Conservation (phyloP, 2,329 filamentous ascomycete species). For the Parastagonospora nodorum region DNA sequence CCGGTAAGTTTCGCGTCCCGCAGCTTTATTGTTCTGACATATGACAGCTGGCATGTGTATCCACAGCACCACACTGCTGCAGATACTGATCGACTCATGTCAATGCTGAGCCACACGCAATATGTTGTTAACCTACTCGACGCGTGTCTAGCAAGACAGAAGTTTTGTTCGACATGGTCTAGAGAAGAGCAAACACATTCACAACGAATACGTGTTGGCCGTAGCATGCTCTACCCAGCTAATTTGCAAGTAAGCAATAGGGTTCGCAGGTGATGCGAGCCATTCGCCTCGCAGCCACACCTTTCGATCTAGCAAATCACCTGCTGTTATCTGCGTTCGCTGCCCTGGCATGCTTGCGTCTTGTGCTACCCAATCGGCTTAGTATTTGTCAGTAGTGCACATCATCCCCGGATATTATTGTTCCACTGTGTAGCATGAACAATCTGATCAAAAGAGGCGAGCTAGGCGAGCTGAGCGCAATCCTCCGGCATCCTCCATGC, state of each 20-base stretch:
- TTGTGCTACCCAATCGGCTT: conserved; percentile 11
- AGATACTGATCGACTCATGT: too few species aligned
- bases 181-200: too few species aligned
- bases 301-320: conserved; percentile 7
- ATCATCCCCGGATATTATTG: conserved; percentile 8
- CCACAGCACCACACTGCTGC: too few species aligned
- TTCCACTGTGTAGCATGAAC: conserved; percentile 17
- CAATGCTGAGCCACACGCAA: too few species aligned
- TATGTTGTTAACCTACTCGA: too few species aligned
- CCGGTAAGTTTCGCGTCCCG: conserved; percentile 5
- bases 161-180: conserved; percentile 1
- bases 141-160: not conserved
- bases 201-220: too few species aligned
- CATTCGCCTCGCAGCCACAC: not conserved
- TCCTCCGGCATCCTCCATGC: conserved; percentile 30
- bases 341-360: conserved; percentile 20
- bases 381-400: conserved; percentile 30
- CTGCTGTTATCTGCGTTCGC: conserved; percentile 8
- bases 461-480: conserved; percentile 9
- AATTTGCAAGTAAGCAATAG: too few species aligned
- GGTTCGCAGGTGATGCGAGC: too few species aligned
- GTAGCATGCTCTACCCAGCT: too few species aligned
- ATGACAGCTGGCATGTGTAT: conserved; percentile 17
- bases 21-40: conserved; percentile 23
- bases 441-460: conserved; percentile 8